Percentiles rank a stretch among this genome's conserved stretches.
These are phyloP conservation scores for Conringia planisiliqua DNA, from an alignment of 345 rosid species.

Conservation along the genomic window DNA sequence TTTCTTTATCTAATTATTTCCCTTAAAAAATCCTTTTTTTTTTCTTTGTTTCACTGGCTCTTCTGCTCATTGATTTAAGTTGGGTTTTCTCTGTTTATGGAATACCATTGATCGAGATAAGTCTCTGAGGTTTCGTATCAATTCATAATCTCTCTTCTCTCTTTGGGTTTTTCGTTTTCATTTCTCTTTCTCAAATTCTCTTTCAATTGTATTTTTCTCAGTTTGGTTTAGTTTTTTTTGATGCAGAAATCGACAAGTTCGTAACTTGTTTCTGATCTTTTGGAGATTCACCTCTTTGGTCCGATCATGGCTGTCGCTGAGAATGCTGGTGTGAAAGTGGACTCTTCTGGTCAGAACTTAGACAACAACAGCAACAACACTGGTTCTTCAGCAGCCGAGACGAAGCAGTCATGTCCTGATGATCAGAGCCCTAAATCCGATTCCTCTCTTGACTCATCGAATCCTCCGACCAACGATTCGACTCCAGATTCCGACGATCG, in stretches of 20 bases:
- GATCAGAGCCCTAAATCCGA: slow-evolving; percentile 51
- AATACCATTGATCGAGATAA: slow-evolving; percentile 42
- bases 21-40: neutral
- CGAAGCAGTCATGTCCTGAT: slow-evolving; percentile 38
- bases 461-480: slow-evolving; percentile 23
- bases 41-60: slow-evolving; percentile 22
- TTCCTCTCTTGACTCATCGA: slow-evolving; percentile 30
- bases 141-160: neutral
- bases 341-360: slow-evolving; percentile 59
- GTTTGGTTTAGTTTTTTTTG: neutral
- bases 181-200: slow-evolving; percentile 1
- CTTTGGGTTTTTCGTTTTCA: neutral
- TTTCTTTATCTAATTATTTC: neutral
- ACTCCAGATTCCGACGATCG: slow-evolving; percentile 31
- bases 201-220: neutral
- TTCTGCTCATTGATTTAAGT: slow-evolving; percentile 32
- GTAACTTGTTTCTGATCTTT: slow-evolving; percentile 22
- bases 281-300: neutral
- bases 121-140: slow-evolving; percentile 32
- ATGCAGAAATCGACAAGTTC: slow-evolving; percentile 32
- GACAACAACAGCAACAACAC: slow-evolving; percentile 52
- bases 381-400: slow-evolving; percentile 44
- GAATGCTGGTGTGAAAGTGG: slow-evolving; percentile 76
- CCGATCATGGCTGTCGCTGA: slow-evolving; percentile 94
- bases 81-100: slow-evolving; percentile 36